These are phyloP conservation scores for Pleurotus ostreatus DNA, from an alignment of 768 basidiomycete species.

Conservation along the genomic window DNA sequence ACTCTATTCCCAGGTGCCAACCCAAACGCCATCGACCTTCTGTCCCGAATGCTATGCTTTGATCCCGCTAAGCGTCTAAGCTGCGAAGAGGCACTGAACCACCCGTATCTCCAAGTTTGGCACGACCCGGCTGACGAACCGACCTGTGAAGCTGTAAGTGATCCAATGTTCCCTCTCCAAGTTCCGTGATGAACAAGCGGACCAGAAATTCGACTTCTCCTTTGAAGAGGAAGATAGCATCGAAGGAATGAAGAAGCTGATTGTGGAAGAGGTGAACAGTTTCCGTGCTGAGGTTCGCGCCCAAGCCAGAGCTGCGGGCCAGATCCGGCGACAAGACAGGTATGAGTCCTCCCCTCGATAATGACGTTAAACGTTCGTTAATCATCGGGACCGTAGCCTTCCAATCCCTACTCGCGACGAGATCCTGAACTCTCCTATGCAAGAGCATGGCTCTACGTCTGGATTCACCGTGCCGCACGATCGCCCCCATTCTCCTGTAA, in stretches of 20 bases:
- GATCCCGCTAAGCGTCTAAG: constrained; percentile 96
- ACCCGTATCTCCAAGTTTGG: constrained; percentile 96
- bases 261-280: constrained; percentile 84
- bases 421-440: constrained; percentile 72
- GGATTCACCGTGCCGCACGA: constrained; percentile 50
- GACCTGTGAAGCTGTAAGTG: constrained; percentile 65
- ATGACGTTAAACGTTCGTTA: neutral
- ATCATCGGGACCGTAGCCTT: constrained; percentile 40
- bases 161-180: too few species aligned
- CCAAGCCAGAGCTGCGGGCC: constrained; percentile 71
- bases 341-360: constrained; percentile 18
- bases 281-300: constrained; percentile 89
- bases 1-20: constrained; percentile 93
- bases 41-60: constrained; percentile 89
- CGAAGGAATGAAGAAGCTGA: constrained; percentile 95
- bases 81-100: constrained; percentile 91
- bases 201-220: constrained; percentile 87
- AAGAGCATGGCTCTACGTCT: constrained; percentile 71
- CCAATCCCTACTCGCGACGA: constrained; percentile 81
- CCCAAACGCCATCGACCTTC: constrained; percentile 88
- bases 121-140: constrained; percentile 97
- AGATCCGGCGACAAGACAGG: constrained; percentile 78
- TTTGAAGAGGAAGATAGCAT: constrained; percentile 97
- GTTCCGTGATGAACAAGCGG: neutral
- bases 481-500: constrained; percentile 61